Conservation (phyloP, 2,329 filamentous ascomycete species). For the Paraconiothyrium brasiliense region DNA sequence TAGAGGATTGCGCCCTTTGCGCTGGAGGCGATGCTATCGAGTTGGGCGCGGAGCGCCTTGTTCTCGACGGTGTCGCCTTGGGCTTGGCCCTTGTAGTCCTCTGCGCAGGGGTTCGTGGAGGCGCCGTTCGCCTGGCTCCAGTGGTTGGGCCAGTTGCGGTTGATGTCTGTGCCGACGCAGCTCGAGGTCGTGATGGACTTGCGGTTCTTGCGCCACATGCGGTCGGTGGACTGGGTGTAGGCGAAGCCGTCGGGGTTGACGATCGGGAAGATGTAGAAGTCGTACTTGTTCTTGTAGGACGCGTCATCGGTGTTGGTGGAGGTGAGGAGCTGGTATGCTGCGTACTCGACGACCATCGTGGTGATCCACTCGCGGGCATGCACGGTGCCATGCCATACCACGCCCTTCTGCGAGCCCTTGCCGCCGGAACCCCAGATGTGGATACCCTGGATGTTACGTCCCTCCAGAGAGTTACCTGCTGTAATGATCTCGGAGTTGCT, state of each 20-base stretch:
- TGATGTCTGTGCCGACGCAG: slow-evolving; percentile 52
- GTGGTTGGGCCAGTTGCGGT: slow-evolving; percentile 52
- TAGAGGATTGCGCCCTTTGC: slow-evolving; percentile 66
- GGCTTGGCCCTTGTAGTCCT: slow-evolving; percentile 49
- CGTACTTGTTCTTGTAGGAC: slow-evolving; percentile 67
- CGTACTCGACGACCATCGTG: slow-evolving; percentile 49
- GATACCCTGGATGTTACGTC: slow-evolving; percentile 50
- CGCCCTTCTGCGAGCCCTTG: slow-evolving; percentile 47
- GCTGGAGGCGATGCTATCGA: slow-evolving; percentile 54
- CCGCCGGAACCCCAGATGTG: slow-evolving; percentile 51
- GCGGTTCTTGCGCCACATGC: slow-evolving; percentile 53
- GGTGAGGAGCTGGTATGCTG: slow-evolving; percentile 48
- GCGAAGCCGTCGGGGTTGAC: slow-evolving; percentile 53
- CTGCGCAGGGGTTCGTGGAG: slow-evolving; percentile 46
- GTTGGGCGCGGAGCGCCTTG: slow-evolving; percentile 57
- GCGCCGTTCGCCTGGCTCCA: slow-evolving; percentile 46
- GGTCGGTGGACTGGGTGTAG: slow-evolving; percentile 49
- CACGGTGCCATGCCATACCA: slow-evolving; percentile 51
- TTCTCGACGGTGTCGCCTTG: slow-evolving; percentile 49
- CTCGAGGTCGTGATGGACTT: slow-evolving; percentile 38
- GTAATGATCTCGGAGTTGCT: slow-evolving; percentile 46
- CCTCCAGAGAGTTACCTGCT: slow-evolving; percentile 47
- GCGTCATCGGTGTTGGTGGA: slow-evolving; percentile 40
- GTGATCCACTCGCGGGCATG: slow-evolving; percentile 52
- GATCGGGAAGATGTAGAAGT: slow-evolving; percentile 67